Evolutionary conservation across 1,284 basidiomycete genomes (phyloP), one percentile per base, ranked within the genome.

Genomic region (Moesziomyces parantarcticus): DNA sequence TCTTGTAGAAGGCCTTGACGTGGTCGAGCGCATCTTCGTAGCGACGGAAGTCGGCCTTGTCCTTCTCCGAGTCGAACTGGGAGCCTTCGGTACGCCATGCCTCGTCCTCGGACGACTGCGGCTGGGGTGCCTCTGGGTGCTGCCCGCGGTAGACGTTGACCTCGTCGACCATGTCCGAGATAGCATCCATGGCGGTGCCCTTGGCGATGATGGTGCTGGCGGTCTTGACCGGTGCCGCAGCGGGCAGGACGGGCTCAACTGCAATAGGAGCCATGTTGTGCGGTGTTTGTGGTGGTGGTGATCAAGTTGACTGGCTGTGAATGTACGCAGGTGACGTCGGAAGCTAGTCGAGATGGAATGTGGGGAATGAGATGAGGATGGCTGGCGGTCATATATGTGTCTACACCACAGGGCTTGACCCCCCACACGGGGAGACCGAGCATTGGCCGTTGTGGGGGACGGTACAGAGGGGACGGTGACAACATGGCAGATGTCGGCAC

Each of bases 1-100:
- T 92, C 78, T 89, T 89, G 85, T 94, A 94, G 80, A 94, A 94
- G 32, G 87, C 86, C 86, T 92, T 93, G 84, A 94, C 92, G 51
- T 91, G 89, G 74, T 94, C 92, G 79, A 92, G 92, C 7, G 93
- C 92, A 22, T 84, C 84, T 53, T 78, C 85, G 75, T 86, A 87
- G 47, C 85, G 80, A 26, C 86, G 79, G 74, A 87, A 87, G 14
- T 66, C 73, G 5, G 86, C 76, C 86, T 93, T 93, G 86, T 94
- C 91, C 84, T 92, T 92, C n/a, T 86, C 85, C 16, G 87, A 84
- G 82, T 92, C 91, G 78, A 93, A 92, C 70, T 88, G 84, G 23
- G 91, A 88, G 16, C 62, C 59, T 25, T 64, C 59, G 14, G 58
- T 63, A 1, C 67, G 47, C 72, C 75, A 75, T 6, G 58, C 58